Percentiles rank a stretch among this genome's conserved stretches.
Evolutionary conservation across 495 filamentous ascomycete genomes (phyloP).

Genomic region (Penicilliopsis zonata): DNA sequence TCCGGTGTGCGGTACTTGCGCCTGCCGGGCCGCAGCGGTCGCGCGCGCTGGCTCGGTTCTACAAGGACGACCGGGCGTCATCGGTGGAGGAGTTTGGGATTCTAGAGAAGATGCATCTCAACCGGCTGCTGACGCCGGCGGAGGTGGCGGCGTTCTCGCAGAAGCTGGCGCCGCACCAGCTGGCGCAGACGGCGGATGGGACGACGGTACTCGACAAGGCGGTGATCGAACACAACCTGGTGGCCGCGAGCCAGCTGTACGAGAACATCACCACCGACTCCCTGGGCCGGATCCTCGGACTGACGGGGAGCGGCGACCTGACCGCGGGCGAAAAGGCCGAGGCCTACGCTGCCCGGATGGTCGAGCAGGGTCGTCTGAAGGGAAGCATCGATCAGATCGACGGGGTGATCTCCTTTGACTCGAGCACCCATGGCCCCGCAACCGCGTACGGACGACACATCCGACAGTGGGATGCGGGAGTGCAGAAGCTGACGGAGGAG

Average conservation of each 20-base stretch:
- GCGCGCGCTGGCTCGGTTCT: slow-evolving; percentile 64
- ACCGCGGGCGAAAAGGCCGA: slow-evolving; percentile 70
- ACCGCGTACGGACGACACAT: slow-evolving; percentile 44
- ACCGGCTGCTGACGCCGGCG: slow-evolving; percentile 63
- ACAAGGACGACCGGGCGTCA: slow-evolving; percentile 82
- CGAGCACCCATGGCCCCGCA: slow-evolving; percentile 48
- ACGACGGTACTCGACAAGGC: slow-evolving; percentile 89
- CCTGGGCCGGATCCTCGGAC: slow-evolving; percentile 63
- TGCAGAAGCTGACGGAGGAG: slow-evolving; percentile 74
- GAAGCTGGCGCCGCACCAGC: slow-evolving; percentile 73
- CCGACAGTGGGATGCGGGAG: slow-evolving; percentile 78
- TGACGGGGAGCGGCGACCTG: slow-evolving; percentile 31
- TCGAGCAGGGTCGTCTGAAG: slow-evolving; percentile 77
- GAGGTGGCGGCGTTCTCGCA: slow-evolving; percentile 81
- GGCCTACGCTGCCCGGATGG: slow-evolving; percentile 86
- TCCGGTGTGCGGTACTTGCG: slow-evolving; percentile 87
- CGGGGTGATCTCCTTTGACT: slow-evolving; percentile 71
- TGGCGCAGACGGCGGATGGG: slow-evolving; percentile 78
- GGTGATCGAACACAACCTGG: slow-evolving; percentile 89
- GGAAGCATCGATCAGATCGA: slow-evolving; percentile 95
- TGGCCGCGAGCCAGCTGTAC: slow-evolving; percentile 76
- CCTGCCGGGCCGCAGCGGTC: slow-evolving; percentile 82
- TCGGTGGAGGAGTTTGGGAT: slow-evolving; percentile 74
- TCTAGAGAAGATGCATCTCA: slow-evolving; percentile 95
- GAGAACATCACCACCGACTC: slow-evolving; percentile 75